Percentiles rank a stretch among this genome's conserved stretches.
Conservation (phyloP, 768 basidiomycete genomes). For the Hygrocybe coccinea region DNA sequence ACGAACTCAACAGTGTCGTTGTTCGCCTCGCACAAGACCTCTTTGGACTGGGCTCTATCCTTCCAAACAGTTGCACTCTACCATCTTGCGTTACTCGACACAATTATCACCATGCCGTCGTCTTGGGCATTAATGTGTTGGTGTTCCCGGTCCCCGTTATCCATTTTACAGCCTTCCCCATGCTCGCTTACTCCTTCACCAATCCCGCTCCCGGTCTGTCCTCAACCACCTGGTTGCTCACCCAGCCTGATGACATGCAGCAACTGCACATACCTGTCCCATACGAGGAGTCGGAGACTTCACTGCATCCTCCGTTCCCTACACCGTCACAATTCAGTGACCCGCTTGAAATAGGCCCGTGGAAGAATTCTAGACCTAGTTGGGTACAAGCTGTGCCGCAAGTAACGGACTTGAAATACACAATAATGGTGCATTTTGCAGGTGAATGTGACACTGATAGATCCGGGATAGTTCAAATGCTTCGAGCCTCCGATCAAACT, state of each 20-base stretch:
- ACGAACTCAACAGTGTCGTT: constrained; percentile 1
- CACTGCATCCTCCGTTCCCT: not conserved
- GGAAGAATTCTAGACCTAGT: no score
- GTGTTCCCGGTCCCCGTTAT: not conserved
- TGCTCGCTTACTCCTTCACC: not conserved
- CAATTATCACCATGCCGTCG: not conserved
- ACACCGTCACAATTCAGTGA: not conserved
- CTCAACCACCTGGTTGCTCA: not conserved
- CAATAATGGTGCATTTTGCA: not conserved
- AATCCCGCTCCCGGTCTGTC: not conserved
- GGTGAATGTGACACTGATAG: not conserved
- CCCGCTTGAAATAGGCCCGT: not conserved
- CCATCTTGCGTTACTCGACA: not conserved
- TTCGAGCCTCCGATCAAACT: not conserved
- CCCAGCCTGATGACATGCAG: not conserved
- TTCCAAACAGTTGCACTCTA: not conserved
- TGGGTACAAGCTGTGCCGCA: not conserved
- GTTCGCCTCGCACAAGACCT: not conserved
- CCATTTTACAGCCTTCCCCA: not conserved
- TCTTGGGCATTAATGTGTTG: not conserved
- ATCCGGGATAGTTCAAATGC: not conserved
- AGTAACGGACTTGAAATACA: not conserved
- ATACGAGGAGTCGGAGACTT: not conserved
- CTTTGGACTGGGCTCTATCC: not conserved
- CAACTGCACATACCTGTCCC: not conserved